Evolutionary conservation across 2,329 filamentous ascomycete species (phyloP).

Genomic region (Sarocladium kiliense): DNA sequence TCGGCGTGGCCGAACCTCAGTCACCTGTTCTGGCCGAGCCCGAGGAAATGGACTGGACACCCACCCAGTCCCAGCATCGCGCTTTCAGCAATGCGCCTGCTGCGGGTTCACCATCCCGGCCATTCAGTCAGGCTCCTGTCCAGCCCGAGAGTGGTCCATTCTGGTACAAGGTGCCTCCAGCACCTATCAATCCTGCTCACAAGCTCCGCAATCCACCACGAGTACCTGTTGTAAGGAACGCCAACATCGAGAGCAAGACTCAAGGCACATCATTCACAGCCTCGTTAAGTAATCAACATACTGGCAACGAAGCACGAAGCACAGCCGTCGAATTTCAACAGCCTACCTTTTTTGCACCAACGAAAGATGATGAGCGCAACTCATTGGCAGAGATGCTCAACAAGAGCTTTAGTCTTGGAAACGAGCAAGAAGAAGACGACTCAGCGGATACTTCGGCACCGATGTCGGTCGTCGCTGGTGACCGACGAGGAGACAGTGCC

Average conservation of each 20-base stretch:
- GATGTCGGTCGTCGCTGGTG: background rate
- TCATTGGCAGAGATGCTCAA: constrained; percentile 39
- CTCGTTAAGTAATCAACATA: constrained; percentile 10
- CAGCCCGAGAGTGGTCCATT: constrained; percentile 50
- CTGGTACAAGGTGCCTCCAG: constrained; percentile 64
- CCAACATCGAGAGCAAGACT: constrained; percentile 36
- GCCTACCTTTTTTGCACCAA: constrained; percentile 54
- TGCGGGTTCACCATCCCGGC: constrained; percentile 29
- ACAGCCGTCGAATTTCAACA: constrained; percentile 45
- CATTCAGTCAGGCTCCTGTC: constrained; percentile 41
- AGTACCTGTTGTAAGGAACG: constrained; percentile 44
- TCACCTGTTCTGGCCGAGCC: constrained; percentile 20
- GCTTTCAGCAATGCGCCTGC: constrained; percentile 45
- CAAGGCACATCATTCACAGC: constrained; percentile 44
- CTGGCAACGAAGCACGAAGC: constrained; percentile 12
- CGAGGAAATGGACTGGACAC: constrained; percentile 72
- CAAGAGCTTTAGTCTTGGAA: constrained; percentile 35
- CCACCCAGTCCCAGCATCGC: constrained; percentile 50
- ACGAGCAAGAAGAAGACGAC: constrained; percentile 20
- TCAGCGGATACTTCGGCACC: background rate
- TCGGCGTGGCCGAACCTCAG: background rate
- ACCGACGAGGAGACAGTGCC: background rate
- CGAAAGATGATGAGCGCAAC: constrained; percentile 32
- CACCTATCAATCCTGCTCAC: constrained; percentile 62
- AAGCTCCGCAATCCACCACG: constrained; percentile 57